phyloP scores from a whole-genome alignment of 208 protist species.

The Leishmania guyanensis region DNA sequence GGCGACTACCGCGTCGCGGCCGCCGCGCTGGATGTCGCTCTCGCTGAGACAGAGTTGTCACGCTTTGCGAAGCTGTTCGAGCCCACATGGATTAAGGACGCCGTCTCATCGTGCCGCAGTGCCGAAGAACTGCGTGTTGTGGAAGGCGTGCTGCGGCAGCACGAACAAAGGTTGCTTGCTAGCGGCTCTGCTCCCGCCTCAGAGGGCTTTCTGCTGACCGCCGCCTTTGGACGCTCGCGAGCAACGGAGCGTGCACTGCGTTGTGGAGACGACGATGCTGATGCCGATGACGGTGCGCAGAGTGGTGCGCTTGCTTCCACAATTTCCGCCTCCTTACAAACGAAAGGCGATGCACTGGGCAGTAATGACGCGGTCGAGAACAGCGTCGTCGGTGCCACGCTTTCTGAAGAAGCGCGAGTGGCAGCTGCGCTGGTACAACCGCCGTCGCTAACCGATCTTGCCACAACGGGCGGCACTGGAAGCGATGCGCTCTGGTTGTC shows the following conservation, averaged over 20 bases:
- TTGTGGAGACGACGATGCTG: conserved; percentile 16
- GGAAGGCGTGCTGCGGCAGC: conserved; percentile 33
- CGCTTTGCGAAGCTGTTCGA: conserved; percentile 39
- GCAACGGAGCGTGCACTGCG: conserved; percentile 19
- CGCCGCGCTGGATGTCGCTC: conserved; percentile 44
- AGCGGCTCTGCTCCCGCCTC: conserved; percentile 18
- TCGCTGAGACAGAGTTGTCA: conserved; percentile 26
- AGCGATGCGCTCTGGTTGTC: conserved; percentile 20
- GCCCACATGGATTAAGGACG: conserved; percentile 69
- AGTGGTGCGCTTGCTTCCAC: not conserved
- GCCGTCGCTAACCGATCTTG: conserved; percentile 15
- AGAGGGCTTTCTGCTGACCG: conserved; percentile 22
- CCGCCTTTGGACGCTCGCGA: conserved; percentile 23
- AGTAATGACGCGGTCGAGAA: not conserved
- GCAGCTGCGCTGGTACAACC: conserved; percentile 27
- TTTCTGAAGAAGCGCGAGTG: conserved; percentile 5
- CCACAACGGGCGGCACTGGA: conserved; percentile 5
- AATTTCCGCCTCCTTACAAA: not conserved
- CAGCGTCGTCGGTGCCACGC: not conserved
- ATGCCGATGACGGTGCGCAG: not conserved
- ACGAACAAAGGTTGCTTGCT: conserved; percentile 23
- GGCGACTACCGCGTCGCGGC: conserved; percentile 42
- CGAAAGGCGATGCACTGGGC: not conserved
- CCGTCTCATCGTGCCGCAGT: conserved; percentile 50
- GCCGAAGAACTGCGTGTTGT: conserved; percentile 51